Evolutionary conservation across 768 basidiomycete genomes (phyloP), one percentile per base, ranked within the genome.

Genomic region (Baorangia bicolor): DNA sequence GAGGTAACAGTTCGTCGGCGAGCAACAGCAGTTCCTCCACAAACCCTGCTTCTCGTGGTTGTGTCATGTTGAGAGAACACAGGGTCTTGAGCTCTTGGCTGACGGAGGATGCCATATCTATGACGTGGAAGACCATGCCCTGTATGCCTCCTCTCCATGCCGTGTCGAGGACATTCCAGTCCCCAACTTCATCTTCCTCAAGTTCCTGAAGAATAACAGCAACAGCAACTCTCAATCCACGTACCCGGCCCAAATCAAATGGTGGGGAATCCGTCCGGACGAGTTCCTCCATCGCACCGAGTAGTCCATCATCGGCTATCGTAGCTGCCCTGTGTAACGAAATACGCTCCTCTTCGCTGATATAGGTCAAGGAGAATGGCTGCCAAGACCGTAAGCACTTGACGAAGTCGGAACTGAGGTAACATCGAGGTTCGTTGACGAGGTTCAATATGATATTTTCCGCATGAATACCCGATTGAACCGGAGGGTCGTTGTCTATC

Each of bases 391-490:
- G 75, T 18, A 90, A 75, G 38, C 82, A 81, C 44, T 80, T 78
- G 39, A 82, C 72, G 27, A 92, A 73, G 60, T 87, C 82, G 1
- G 76, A 75, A 27, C 77, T 79, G 9, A 90, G 76, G 59, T 89
- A 76, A 18, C 83, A 79, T 14, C 68, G 76, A 8, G 90, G 88
- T 40, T 86, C 79, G 42, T 79, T 77, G 0, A 83, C 77, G 27
- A 91, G 78, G 39, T 83, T 79, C 35, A 78, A 71, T 3, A 92
- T 75, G 27, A 91, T 78, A 34, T 85, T 81, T 71, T 92, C 90
- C 0, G 85, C 86, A 39, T 88, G 77, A 31, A 85, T 78, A 2
- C 83, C 83, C 0, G 85, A 81, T 59, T 80, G 81, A 27, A 81
- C 78, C 0, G 88, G 90, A 12, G 80, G 74, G 30, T 80, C 76